These are phyloP conservation scores for Colletotrichum australisinense DNA, from an alignment of 2,329 filamentous ascomycete species.

Conservation along the genomic window DNA sequence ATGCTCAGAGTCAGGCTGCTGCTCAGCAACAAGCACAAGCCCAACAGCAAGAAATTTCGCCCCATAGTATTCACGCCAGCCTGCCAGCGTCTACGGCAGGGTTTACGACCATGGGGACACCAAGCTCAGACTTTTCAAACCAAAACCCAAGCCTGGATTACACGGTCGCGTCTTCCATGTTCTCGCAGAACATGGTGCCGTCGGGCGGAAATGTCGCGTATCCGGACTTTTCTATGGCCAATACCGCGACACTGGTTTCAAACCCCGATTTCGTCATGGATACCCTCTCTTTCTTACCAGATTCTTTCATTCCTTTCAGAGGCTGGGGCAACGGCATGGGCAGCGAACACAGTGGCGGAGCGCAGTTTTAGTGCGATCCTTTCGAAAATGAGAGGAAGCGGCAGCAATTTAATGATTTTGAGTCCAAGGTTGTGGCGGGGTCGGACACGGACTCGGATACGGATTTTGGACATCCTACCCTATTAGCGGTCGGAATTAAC, in stretches of 20 bases:
- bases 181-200: neutral
- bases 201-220: neutral
- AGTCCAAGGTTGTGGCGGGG: neutral
- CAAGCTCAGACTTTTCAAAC: neutral
- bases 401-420: neutral
- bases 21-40: neutral
- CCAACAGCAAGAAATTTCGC: neutral
- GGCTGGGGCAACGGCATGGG: constrained; percentile 3
- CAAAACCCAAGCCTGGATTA: neutral
- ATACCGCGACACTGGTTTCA: neutral
- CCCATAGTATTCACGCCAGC: neutral
- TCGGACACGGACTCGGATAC: constrained; percentile 38
- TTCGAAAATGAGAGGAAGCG: neutral
- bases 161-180: neutral
- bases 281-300: neutral
- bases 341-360: neutral
- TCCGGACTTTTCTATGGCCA: neutral
- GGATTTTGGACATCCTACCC: neutral
- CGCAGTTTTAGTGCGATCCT: constrained; percentile 12
- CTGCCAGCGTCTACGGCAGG: neutral
- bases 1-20: neutral
- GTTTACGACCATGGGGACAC: neutral
- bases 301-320: constrained; percentile 30
- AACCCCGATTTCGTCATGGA: neutral
- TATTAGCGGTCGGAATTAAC: neutral